Evolutionary conservation across 2,329 filamentous ascomycete species (phyloP).

Genomic region (Arthroderma sp.): DNA sequence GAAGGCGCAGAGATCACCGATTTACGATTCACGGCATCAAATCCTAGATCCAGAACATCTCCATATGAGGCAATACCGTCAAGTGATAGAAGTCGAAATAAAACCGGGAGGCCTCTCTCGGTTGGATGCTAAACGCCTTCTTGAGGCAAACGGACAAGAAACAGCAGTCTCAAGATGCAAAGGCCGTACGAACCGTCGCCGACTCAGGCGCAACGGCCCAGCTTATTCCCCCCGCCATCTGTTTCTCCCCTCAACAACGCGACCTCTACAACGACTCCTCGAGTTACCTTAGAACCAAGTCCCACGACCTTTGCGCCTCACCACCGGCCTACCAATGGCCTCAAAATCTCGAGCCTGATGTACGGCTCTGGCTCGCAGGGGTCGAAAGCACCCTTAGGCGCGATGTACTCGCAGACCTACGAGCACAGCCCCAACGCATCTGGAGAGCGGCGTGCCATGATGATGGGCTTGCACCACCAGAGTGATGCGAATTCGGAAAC

Average conservation of each 20-base stretch:
- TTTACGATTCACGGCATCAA: too few species aligned
- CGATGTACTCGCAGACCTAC: constrained; percentile 26
- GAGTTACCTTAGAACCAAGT: constrained; percentile 11
- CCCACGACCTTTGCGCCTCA: constrained; percentile 21
- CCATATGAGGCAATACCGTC: too few species aligned
- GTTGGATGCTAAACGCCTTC: too few species aligned
- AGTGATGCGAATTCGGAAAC: constrained; percentile 29
- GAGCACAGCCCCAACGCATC: constrained; percentile 29
- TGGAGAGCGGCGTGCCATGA: constrained; percentile 22
- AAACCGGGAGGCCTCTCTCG: too few species aligned
- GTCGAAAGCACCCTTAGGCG: constrained; percentile 14
- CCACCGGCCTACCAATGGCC: constrained; percentile 25
- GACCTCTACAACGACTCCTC: background rate
- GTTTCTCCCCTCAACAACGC: constrained; percentile 11
- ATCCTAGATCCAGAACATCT: too few species aligned
- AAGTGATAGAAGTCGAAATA: too few species aligned
- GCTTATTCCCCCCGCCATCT: background rate
- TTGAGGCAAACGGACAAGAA: too few species aligned
- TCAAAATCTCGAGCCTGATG: constrained; percentile 30
- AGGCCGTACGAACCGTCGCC: constrained; percentile 1
- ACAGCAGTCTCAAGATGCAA: constrained; percentile 1
- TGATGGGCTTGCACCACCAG: constrained; percentile 23
- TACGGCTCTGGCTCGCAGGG: constrained; percentile 23
- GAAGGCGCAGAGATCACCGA: too few species aligned
- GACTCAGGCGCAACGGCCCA: background rate